Conservation (phyloP, 2,329 filamentous ascomycete species). For the Stagonosporopsis rhizophila region DNA sequence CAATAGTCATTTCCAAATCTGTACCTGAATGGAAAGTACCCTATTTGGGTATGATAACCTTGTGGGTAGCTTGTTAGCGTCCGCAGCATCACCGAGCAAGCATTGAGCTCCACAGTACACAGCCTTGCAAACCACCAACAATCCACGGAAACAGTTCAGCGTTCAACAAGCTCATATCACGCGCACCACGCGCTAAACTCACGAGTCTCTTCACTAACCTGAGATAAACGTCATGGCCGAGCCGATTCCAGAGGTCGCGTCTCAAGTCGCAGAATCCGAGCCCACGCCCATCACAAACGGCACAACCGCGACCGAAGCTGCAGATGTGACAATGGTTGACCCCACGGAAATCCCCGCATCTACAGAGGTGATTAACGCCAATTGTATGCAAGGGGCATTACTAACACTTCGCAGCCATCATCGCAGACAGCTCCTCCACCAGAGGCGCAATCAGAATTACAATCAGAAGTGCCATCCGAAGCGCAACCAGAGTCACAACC, state of each 20-base stretch:
- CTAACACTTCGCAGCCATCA: constrained; percentile 6
- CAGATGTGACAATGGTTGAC: constrained; percentile 44
- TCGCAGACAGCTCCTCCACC: constrained; percentile 14
- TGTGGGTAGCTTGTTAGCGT: constrained; percentile 1
- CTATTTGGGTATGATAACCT: not conserved
- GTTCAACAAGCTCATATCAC: not conserved
- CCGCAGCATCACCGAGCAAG: constrained; percentile 25
- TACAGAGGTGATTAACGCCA: constrained; percentile 13
- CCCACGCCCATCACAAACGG: constrained; percentile 33
- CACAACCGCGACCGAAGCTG: constrained; percentile 11
- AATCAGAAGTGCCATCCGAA: constrained; percentile 3
- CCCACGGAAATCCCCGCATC: constrained; percentile 9
- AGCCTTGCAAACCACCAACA: constrained; percentile 11
- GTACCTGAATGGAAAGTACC: no score
- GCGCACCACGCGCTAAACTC: not conserved
- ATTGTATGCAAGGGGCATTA: not conserved
- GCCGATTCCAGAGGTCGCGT: constrained; percentile 21
- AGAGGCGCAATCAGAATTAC: constrained; percentile 4
- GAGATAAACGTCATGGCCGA: constrained; percentile 26
- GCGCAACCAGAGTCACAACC: constrained; percentile 1
- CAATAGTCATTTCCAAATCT: no score
- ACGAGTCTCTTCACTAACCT: not conserved
- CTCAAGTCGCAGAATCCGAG: constrained; percentile 27
- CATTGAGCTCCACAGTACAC: constrained; percentile 16
- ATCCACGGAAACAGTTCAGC: not conserved